Evolutionary conservation across 164 flowering plant species (phyloP).

Genomic region (Stephania yunnanensis): DNA sequence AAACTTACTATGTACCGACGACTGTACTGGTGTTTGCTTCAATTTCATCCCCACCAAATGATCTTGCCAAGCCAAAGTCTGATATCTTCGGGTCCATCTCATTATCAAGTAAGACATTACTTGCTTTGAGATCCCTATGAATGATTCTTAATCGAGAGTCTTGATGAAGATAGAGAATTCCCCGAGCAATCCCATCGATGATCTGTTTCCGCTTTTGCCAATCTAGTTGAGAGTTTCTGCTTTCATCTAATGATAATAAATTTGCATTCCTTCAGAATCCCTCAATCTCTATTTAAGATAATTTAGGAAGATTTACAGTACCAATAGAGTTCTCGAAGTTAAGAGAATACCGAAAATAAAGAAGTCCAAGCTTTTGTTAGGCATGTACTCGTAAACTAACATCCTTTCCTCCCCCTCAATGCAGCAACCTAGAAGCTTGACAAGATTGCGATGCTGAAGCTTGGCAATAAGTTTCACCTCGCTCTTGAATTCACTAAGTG

Average conservation of each 20-base stretch:
- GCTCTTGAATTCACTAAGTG: slow-evolving; percentile 56
- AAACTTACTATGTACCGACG: slow-evolving; percentile 1
- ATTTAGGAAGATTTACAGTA: background rate
- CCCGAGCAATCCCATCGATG: slow-evolving; percentile 36
- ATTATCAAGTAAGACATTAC: slow-evolving; percentile 31
- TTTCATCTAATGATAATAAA: slow-evolving; percentile 15
- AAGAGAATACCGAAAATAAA: slow-evolving; percentile 37
- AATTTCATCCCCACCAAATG: background rate
- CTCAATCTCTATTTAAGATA: background rate
- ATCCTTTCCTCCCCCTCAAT: slow-evolving; percentile 52
- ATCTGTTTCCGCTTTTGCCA: slow-evolving; percentile 35
- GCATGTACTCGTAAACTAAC: slow-evolving; percentile 61
- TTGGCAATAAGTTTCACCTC: slow-evolving; percentile 55
- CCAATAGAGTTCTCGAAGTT: background rate
- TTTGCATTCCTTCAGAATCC: background rate
- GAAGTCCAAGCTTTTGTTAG: slow-evolving; percentile 52
- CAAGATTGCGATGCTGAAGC: slow-evolving; percentile 74
- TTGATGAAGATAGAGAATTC: slow-evolving; percentile 39
- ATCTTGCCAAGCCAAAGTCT: slow-evolving; percentile 10
- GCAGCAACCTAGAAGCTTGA: slow-evolving; percentile 60
- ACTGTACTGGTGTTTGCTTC: background rate
- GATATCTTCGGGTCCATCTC: slow-evolving; percentile 35
- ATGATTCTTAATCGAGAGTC: slow-evolving; percentile 24
- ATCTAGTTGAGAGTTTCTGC: slow-evolving; percentile 13
- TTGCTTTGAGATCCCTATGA: slow-evolving; percentile 16